Conservation (phyloP, 1,139 yeast species). For the Nadsonia commutata region DNA sequence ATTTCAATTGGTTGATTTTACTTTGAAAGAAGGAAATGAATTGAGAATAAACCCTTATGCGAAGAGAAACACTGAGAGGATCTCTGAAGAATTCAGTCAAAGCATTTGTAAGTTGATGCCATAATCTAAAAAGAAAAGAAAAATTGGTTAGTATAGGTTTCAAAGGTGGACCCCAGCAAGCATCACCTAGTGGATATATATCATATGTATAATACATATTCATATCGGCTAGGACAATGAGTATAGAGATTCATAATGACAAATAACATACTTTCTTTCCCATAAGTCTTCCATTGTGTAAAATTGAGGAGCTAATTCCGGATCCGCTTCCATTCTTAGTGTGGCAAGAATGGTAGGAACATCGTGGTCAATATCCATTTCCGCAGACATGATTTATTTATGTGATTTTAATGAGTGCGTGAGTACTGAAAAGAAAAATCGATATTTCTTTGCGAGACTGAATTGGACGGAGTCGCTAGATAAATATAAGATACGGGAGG, state of each 20-base stretch:
- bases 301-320: slow-evolving; percentile 48
- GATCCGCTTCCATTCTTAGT: slow-evolving; percentile 54
- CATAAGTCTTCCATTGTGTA: slow-evolving; percentile 73
- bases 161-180: background rate
- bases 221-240: no score
- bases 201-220: no score
- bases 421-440: no score
- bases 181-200: no score
- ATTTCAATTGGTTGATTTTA: slow-evolving; percentile 65
- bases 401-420: no score
- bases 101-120: slow-evolving; percentile 65
- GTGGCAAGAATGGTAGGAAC: slow-evolving; percentile 50
- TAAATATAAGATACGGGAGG: no score
- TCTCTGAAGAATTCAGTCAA: slow-evolving; percentile 47
- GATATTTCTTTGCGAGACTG: no score
- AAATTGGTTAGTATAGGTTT: background rate
- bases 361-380: slow-evolving; percentile 20
- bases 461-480: no score
- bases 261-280: slow-evolving; percentile 46
- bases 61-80: slow-evolving; percentile 36
- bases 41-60: slow-evolving; percentile 54
- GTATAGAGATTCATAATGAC: background rate
- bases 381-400: background rate
- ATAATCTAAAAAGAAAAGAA: slow-evolving; percentile 20
- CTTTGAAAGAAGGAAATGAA: slow-evolving; percentile 54